Evolutionary conservation across 306 rosid genomes (phyloP), one percentile per base, ranked within the genome.

Genomic region (Vigna radiata): DNA sequence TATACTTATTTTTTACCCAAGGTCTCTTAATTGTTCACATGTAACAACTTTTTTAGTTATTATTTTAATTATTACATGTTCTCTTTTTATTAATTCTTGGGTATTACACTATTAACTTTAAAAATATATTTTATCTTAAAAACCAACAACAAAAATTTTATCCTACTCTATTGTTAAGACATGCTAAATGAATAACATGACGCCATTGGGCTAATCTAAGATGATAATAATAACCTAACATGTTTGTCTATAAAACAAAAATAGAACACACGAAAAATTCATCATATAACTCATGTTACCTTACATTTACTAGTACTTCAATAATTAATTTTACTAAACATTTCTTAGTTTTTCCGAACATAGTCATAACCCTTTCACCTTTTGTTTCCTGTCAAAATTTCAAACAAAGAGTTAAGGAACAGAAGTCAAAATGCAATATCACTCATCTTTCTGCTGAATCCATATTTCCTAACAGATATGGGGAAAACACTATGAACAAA

Each of bases 401-500:
- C 72, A 50, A 65, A 66, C 19, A 78, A n/a, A 58, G 9, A 61
- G 53, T 71, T 21, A 47, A 52, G 46, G 14, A 33, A 13, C 18
- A 58, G 47, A 59, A 49, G 54, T 58, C 52, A 29, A 59, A 77
- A 59, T 60, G 21, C 53, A 59, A 36, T 61, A 37, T 18, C n/a
- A 69, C 48, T 81, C 49, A 10, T 48, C 21, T 49, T 75, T 36
- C 68, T 65, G 61, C 16, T 9, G 18, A 70, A 66, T 27, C 49
- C 19, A 70, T 76, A 62, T 25, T 63, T 39, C 75, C 68, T 41
- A 23, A 33, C 5, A 65, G 68, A 41, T 41, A 2, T 17, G 2
- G 55, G 65, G 37, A 67, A 60, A 78, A 39, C 4, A 23, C 31
- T 3, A 2, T 43, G 46, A 15, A 83, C 88, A 71, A 71, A 87